phyloP scores from a whole-genome alignment of 2,329 filamentous ascomycete species.

The Ambrosiella xylebori region DNA sequence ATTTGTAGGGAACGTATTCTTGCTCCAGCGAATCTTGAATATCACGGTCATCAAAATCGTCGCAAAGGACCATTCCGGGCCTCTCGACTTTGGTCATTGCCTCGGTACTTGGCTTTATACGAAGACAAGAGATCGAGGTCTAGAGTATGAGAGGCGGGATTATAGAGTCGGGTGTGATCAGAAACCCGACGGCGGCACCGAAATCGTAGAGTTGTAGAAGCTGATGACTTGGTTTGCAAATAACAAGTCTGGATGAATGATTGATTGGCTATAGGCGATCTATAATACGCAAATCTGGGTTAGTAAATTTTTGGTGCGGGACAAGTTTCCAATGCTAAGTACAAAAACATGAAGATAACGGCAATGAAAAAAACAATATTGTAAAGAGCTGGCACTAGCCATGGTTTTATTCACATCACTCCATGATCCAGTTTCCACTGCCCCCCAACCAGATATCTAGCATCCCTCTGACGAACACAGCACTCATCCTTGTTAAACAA shows the following conservation, averaged over 20 bases:
- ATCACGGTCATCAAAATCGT: constrained; percentile 51
- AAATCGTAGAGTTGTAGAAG: background rate
- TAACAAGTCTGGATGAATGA: background rate
- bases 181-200: background rate
- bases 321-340: background rate
- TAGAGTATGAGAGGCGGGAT: background rate
- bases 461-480: background rate
- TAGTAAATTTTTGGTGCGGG: too few relatives aligned
- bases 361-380: background rate
- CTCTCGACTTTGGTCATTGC: background rate
- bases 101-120: background rate
- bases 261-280: too few relatives aligned
- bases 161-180: background rate
- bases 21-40: constrained; percentile 41
- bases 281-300: too few relatives aligned
- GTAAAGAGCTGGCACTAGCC: background rate
- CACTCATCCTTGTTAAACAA: too few relatives aligned
- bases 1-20: constrained; percentile 58
- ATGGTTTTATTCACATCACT: background rate
- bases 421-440: background rate
- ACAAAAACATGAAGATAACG: background rate
- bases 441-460: background rate
- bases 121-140: background rate
- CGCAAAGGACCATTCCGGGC: constrained; percentile 52
- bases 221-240: background rate